These are phyloP conservation scores for Parastagonospora nodorum DNA, from an alignment of 2,329 filamentous ascomycete species.

Conservation along the genomic window DNA sequence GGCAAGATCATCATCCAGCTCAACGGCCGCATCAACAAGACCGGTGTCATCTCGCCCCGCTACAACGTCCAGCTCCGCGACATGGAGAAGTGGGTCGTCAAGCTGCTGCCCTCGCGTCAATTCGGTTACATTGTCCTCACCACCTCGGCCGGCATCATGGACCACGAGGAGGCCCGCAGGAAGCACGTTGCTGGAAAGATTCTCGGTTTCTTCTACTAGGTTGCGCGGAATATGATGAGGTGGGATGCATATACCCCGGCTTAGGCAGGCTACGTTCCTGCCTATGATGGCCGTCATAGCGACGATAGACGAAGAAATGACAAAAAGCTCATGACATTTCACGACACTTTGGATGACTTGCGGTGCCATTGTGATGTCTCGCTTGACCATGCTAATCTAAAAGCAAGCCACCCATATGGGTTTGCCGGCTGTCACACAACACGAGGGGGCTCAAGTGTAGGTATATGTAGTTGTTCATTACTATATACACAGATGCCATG, in stretches of 20 bases:
- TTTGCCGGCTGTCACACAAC: too few relatives aligned
- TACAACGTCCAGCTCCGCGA: conserved; percentile 99
- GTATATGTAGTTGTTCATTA: too few relatives aligned
- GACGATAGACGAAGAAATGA: conserved; percentile 39
- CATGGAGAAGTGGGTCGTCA: conserved; percentile 99
- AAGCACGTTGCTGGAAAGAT: conserved; percentile 99
- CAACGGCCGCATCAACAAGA: conserved; percentile 99
- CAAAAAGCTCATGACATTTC: conserved; percentile 29
- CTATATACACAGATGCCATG: too few relatives aligned
- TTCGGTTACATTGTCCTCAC: conserved; percentile 99
- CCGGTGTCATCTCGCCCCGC: conserved; percentile 97
- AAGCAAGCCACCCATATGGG: neutral
- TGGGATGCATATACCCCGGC: conserved; percentile 38
- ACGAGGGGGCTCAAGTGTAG: too few relatives aligned
- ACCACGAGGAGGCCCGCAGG: conserved; percentile 98
- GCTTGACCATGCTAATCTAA: neutral
- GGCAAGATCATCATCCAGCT: conserved; percentile 99
- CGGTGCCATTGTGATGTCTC: neutral
- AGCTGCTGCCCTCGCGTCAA: conserved; percentile 98
- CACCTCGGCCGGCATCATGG: conserved; percentile 99
- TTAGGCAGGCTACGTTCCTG: conserved; percentile 31
- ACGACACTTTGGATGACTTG: neutral
- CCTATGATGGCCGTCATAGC: conserved; percentile 32
- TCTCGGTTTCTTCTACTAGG: conserved; percentile 98
- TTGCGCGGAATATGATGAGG: conserved; percentile 22